These are phyloP conservation scores for Straminergon stramineum DNA, from an alignment of 225 moss, liverwort and hornwort species.

Conservation along the genomic window DNA sequence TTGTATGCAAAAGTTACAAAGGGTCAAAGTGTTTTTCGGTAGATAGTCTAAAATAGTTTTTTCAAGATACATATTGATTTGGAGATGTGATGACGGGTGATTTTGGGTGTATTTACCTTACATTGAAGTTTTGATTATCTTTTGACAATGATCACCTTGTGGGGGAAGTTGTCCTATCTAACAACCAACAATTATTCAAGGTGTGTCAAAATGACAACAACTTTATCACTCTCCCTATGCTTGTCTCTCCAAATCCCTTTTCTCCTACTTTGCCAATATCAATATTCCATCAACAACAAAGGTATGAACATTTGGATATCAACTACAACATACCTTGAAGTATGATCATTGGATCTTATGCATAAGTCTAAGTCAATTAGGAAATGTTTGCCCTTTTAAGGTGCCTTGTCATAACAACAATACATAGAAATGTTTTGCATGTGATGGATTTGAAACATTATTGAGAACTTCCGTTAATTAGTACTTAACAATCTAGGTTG, in stretches of 20 bases:
- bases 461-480: not conserved
- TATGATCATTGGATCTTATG: not conserved
- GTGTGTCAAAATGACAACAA: not conserved
- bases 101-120: too few relatives aligned
- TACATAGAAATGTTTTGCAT: not conserved
- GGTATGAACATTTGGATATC: fast-evolving
- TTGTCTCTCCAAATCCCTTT: not conserved
- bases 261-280: not conserved
- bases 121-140: not conserved
- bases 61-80: too few relatives aligned
- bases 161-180: not conserved
- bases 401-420: not conserved
- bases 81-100: too few relatives aligned
- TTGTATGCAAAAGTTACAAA: too few relatives aligned
- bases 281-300: fast-evolving
- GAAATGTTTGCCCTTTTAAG: not conserved
- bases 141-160: not conserved
- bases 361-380: not conserved
- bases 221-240: not conserved
- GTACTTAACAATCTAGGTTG: not conserved
- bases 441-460: not conserved
- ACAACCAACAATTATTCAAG: not conserved
- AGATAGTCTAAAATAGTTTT: too few relatives aligned
- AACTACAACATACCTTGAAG: not conserved
- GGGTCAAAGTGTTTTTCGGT: too few relatives aligned